A percentile compares a stretch with the other conserved stretches of the same genome.
These are phyloP conservation scores for Malus hybrid DNA, from an alignment of 331 rosid genomes.

Conservation along the genomic window DNA sequence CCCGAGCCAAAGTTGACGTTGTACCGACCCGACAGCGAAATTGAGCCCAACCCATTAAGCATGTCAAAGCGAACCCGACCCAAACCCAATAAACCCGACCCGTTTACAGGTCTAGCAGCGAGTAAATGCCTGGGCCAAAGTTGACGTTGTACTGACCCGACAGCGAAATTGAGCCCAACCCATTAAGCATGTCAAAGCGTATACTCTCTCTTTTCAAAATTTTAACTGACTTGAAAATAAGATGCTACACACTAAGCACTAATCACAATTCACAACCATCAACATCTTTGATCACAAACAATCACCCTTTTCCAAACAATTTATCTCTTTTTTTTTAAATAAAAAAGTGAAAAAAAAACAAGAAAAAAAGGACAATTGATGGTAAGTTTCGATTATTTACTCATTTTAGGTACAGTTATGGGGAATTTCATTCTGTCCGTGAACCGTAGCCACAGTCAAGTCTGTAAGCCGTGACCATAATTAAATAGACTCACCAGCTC, in stretches of 20 bases:
- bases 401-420: too few species aligned
- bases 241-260: background rate
- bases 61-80: background rate
- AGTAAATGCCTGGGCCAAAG: too few species aligned
- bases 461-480: too few species aligned
- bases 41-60: background rate
- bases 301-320: background rate
- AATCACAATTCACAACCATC: background rate
- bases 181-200: background rate
- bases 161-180: background rate
- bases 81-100: too few species aligned
- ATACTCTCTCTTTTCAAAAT: background rate
- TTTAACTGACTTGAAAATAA: background rate
- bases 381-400: too few species aligned
- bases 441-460: fast-evolving
- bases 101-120: too few species aligned
- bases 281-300: background rate
- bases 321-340: background rate
- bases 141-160: too few species aligned
- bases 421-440: fast-evolving
- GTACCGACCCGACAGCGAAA: too few species aligned
- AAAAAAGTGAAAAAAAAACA: too few species aligned
- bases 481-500: too few species aligned
- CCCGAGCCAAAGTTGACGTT: too few species aligned
- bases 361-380: too few species aligned